phyloP scores from a whole-genome alignment of 139 green algal genomes.

The Coelastrella sp. region DNA sequence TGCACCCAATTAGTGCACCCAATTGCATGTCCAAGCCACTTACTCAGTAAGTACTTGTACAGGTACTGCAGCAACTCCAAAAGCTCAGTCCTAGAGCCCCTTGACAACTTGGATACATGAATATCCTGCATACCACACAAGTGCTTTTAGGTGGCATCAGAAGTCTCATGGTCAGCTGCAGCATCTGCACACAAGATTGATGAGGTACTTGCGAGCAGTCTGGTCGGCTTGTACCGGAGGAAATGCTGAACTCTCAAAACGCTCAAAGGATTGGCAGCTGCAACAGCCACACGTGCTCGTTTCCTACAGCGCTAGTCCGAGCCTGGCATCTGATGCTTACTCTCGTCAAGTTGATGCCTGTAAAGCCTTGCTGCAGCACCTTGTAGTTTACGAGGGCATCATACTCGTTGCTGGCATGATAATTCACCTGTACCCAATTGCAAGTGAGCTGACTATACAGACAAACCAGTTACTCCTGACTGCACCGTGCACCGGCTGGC shows the following conservation, averaged over 20 bases:
- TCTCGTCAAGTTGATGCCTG: slow-evolving; percentile 56
- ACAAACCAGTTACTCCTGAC: background rate
- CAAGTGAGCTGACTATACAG: too few relatives aligned
- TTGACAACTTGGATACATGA: slow-evolving; percentile 61
- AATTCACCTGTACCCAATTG: slow-evolving; percentile 69
- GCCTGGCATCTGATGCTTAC: slow-evolving; percentile 21
- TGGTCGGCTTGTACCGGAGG: too few relatives aligned
- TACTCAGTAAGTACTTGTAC: slow-evolving; percentile 63
- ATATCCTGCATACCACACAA: slow-evolving; percentile 58
- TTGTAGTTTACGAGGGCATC: slow-evolving; percentile 78
- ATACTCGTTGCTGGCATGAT: slow-evolving; percentile 64
- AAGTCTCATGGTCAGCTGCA: too few relatives aligned
- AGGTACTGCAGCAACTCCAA: slow-evolving; percentile 75
- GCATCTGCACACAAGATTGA: too few relatives aligned
- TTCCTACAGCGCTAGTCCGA: too few relatives aligned
- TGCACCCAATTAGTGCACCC: background rate
- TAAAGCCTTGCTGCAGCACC: slow-evolving; percentile 67
- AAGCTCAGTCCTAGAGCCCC: slow-evolving; percentile 50
- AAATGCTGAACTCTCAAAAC: too few relatives aligned
- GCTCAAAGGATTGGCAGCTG: too few relatives aligned
- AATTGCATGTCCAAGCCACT: background rate
- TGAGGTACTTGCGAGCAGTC: too few relatives aligned
- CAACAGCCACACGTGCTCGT: too few relatives aligned
- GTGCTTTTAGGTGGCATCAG: too few relatives aligned
- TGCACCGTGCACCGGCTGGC: too few relatives aligned